Conservation (phyloP, 306 rosid species). For the Citrullus colocynthis region DNA sequence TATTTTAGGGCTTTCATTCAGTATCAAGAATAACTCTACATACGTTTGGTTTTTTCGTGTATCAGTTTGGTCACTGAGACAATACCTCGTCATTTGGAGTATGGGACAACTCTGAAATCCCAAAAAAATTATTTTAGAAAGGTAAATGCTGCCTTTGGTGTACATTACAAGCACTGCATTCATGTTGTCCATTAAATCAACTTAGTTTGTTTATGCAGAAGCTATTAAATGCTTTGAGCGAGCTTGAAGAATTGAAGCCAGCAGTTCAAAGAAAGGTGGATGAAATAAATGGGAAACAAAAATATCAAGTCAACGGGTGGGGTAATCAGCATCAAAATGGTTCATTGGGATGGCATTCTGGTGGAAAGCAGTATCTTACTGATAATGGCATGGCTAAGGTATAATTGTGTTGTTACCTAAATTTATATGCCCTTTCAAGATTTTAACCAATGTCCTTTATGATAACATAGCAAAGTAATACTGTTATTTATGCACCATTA, state of each 20-base stretch:
- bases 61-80: conserved; percentile 79
- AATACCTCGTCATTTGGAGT: conserved; percentile 70
- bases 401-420: neutral
- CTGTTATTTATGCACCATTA: neutral
- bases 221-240: conserved; percentile 51
- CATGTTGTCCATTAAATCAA: neutral
- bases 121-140: conserved; percentile 46
- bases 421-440: neutral
- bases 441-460: neutral
- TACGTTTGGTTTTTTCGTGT: conserved; percentile 17
- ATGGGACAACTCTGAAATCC: conserved; percentile 39
- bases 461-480: neutral
- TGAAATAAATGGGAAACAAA: conserved; percentile 41
- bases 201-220: conserved; percentile 23
- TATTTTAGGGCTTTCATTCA: neutral
- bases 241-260: conserved; percentile 81
- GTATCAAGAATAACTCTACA: neutral
- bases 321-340: conserved; percentile 35
- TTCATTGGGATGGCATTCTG: conserved; percentile 26
- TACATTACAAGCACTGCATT: neutral
- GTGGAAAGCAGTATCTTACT: conserved; percentile 26
- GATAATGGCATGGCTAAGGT: conserved; percentile 43
- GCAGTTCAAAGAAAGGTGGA: conserved; percentile 58
- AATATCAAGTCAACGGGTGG: conserved; percentile 30
- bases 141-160: conserved; percentile 30